These are phyloP conservation scores for Medicago lupulina DNA, from an alignment of 306 rosid genomes.

Conservation along the genomic window DNA sequence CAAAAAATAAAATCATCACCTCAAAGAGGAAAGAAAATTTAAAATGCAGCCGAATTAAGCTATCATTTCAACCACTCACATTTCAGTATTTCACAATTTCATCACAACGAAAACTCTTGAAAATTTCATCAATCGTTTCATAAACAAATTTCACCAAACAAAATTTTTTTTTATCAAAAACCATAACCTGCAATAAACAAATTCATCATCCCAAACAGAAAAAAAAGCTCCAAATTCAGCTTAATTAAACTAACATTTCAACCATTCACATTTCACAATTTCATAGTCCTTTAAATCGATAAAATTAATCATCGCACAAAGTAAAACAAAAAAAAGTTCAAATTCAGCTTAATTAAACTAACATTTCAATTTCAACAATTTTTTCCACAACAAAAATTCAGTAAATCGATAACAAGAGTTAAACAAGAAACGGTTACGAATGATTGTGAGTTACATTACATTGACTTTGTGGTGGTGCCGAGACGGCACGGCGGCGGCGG, in stretches of 20 bases:
- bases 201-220: neutral
- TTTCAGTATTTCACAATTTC: too few relatives aligned
- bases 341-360: neutral
- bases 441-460: slow-evolving; percentile 16
- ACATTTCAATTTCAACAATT: neutral
- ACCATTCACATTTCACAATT: neutral
- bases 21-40: neutral
- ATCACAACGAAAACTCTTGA: too few relatives aligned
- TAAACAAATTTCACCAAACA: too few relatives aligned
- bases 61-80: neutral
- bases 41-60: neutral
- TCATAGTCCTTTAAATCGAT: neutral
- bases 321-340: neutral
- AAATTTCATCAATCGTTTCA: too few relatives aligned
- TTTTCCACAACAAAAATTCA: neutral
- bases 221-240: neutral
- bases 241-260: neutral
- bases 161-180: too few relatives aligned
- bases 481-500: slow-evolving; percentile 48
- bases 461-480: slow-evolving; percentile 39
- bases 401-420: neutral
- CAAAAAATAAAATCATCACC: neutral
- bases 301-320: neutral
- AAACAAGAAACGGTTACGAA: neutral
- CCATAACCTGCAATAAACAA: neutral